Evolutionary conservation across 495 filamentous ascomycete species (phyloP).

Genomic region (Xylaria scruposa): DNA sequence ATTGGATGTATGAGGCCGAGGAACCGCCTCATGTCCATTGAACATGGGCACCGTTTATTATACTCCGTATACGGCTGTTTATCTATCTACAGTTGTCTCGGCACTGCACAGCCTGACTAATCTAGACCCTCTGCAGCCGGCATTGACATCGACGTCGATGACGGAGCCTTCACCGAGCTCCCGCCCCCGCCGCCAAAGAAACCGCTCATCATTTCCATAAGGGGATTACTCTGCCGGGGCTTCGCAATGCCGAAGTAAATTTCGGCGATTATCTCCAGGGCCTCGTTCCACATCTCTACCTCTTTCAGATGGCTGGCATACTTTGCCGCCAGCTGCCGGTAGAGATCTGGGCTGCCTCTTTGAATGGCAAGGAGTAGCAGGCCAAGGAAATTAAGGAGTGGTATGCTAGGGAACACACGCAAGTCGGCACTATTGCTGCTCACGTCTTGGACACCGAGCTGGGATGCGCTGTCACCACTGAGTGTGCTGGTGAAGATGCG

Average conservation of each 20-base stretch:
- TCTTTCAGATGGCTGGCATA: constrained; percentile 81
- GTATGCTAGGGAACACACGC: constrained; percentile 84
- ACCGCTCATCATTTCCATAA: constrained; percentile 97
- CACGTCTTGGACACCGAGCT: constrained; percentile 79
- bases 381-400: constrained; percentile 90
- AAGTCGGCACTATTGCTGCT: constrained; percentile 75
- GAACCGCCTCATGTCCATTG: constrained; percentile 47
- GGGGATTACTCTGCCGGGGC: constrained; percentile 82
- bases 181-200: constrained; percentile 77
- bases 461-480: constrained; percentile 65
- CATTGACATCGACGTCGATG: constrained; percentile 41
- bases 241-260: constrained; percentile 97
- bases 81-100: constrained; percentile 22
- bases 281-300: constrained; percentile 76
- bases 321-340: constrained; percentile 78
- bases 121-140: constrained; percentile 62
- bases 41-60: constrained; percentile 16
- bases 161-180: constrained; percentile 50
- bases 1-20: constrained; percentile 90
- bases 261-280: constrained; percentile 85
- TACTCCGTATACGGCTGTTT: constrained; percentile 14
- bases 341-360: constrained; percentile 79
- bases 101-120: constrained; percentile 35
- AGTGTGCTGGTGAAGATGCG: constrained; percentile 80
- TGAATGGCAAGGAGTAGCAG: constrained; percentile 84